Evolutionary conservation across 169 alveolate species (phyloP), one percentile per base, ranked within the genome.

Genomic region (Cryptosporidium bovis): DNA sequence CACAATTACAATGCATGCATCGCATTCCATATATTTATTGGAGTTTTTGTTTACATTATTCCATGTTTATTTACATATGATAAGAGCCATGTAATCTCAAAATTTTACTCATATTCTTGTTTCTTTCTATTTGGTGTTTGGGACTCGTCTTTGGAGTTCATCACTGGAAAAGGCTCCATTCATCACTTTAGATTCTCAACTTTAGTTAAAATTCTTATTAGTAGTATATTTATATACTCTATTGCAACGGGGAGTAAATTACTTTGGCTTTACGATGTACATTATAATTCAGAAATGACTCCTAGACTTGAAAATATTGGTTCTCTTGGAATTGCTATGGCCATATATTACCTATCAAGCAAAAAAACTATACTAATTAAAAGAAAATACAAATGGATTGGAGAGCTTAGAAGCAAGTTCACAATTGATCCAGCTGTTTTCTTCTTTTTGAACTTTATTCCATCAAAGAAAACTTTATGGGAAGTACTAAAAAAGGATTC

Each of bases 111-210:
- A 13, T 77, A 56, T 58, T 60, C 85, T 6, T 60, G 77, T 20
- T 60, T 77, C 51, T 77, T 77, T 44, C 13, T 77, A 50, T 55
- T 77, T 5, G 85, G 85, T 20, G 33, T 77, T 56, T 77, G 85
- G 85, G 85, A 77, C 65, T 77, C 85, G n/a, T 62, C 71, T 29
- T 60, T 77, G 50, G 85, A 77, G 71, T 60, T 77, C 18, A 77
- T 77, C 8, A 77, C 85, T 3, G 85, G 85, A 18, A 77, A 77
- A 60, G 85, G 85, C 10, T 27, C 64, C 2, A 36, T 77, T 1
- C 85, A 58, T 31, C 85, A 77, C 33, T 77, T 77, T 44, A 77
- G 64, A 29, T 29, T 60, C 51, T 77, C 85, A 13, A 62, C 77
- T 24, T 53, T 36, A 20, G 29, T 77, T 5, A 60, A 60, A 36